Percentiles rank a stretch among this genome's conserved stretches.
These are phyloP conservation scores for Plasmodium sp. DNA, from an alignment of 169 alveolate genomes.

Conservation along the genomic window DNA sequence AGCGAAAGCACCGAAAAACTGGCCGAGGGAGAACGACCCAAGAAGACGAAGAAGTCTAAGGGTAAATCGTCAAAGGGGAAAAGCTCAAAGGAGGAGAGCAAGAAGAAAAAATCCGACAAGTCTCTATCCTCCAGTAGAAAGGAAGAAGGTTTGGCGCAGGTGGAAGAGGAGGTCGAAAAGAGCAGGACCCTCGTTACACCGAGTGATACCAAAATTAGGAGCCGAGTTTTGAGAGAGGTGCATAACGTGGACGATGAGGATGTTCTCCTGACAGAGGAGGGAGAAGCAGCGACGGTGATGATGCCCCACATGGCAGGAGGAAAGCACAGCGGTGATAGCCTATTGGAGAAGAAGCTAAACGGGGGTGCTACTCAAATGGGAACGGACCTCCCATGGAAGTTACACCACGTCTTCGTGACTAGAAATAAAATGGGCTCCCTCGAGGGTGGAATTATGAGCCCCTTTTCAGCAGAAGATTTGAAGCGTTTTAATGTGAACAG, in stretches of 20 bases:
- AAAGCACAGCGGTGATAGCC: background rate
- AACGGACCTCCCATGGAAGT: conserved; percentile 3
- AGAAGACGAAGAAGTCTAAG: background rate
- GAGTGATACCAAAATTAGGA: background rate
- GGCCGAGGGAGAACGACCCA: background rate
- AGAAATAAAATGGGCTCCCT: conserved; percentile 1
- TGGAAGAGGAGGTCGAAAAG: background rate
- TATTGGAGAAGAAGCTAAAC: background rate
- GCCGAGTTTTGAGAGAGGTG: background rate
- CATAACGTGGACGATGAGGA: background rate
- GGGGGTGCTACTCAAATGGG: background rate
- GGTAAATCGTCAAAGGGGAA: background rate
- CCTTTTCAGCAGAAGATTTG: conserved; percentile 71
- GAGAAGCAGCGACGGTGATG: background rate
- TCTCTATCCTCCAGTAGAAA: background rate
- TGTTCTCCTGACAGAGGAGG: background rate
- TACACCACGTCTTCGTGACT: conserved; percentile 5
- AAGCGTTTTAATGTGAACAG: conserved; percentile 73
- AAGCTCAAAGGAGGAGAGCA: background rate
- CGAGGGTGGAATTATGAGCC: background rate
- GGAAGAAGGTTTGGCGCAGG: background rate
- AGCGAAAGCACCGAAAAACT: background rate
- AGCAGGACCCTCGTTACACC: background rate
- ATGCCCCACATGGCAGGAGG: background rate
- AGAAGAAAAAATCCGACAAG: background rate